A percentile compares a stretch with the other conserved stretches of the same genome.
Conservation (phyloP, 1,139 yeast genomes). For the Scheffersomyces lignicola region DNA sequence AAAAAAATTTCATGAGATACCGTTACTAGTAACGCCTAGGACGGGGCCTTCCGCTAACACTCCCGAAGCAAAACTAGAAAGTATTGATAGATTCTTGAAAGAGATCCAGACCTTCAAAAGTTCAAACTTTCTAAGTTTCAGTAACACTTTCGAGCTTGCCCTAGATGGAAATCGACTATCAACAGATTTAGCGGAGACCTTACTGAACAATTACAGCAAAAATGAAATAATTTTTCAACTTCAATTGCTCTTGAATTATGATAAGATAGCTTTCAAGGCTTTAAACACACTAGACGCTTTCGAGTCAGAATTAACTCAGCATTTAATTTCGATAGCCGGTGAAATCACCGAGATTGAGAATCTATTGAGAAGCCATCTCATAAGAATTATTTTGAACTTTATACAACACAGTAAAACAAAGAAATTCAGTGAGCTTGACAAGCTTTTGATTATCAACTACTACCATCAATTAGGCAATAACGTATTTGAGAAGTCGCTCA, state of each 20-base stretch:
- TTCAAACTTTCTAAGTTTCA: constrained; percentile 11
- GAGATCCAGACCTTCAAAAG: constrained; percentile 20
- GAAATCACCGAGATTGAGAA: constrained; percentile 15
- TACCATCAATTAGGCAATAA: constrained; percentile 11
- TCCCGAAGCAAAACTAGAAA: constrained; percentile 10
- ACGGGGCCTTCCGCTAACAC: neutral
- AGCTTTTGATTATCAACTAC: constrained; percentile 26
- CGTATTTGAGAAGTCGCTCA: constrained; percentile 6
- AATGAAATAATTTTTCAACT: constrained; percentile 19
- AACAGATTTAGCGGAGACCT: constrained; percentile 11
- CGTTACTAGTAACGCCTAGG: constrained; percentile 14
- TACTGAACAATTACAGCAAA: constrained; percentile 23
- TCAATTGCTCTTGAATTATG: constrained; percentile 31
- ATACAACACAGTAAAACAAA: constrained; percentile 8
- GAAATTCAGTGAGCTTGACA: constrained; percentile 22
- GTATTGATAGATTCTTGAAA: constrained; percentile 18
- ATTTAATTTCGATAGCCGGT: constrained; percentile 6
- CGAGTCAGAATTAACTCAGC: constrained; percentile 5
- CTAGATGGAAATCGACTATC: constrained; percentile 5
- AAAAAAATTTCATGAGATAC: constrained; percentile 17
- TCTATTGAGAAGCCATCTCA: constrained; percentile 17
- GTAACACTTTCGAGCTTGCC: constrained; percentile 6
- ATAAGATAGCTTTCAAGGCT: constrained; percentile 22
- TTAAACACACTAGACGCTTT: constrained; percentile 11
- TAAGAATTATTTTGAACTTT: constrained; percentile 18